Evolutionary conservation across 1,284 basidiomycete genomes (phyloP).

Genomic region (Exobasidium rhododendri): DNA sequence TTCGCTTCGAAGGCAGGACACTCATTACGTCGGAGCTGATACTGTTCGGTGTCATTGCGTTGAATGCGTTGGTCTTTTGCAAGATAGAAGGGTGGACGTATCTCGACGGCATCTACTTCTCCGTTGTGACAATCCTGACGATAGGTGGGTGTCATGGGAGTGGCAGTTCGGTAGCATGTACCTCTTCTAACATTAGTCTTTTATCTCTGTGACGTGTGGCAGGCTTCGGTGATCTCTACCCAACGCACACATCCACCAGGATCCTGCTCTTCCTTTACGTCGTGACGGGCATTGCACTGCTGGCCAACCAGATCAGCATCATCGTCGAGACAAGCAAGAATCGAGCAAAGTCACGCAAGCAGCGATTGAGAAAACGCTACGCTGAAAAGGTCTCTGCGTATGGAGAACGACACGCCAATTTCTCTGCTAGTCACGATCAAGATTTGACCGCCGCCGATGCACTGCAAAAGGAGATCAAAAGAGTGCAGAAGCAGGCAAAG

Average conservation of each 20-base stretch:
- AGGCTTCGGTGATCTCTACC: conserved; percentile 47
- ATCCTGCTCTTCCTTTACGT: conserved; percentile 57
- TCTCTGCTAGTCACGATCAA: neutral
- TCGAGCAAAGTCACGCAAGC: neutral
- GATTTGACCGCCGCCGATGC: neutral
- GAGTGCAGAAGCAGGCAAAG: conserved; percentile 54
- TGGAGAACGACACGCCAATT: neutral
- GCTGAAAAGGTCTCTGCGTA: neutral
- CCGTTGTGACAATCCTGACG: conserved; percentile 48
- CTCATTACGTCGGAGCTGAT: conserved; percentile 53
- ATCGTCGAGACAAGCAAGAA: neutral
- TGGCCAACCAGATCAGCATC: conserved; percentile 55
- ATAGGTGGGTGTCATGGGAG: conserved; percentile 50
- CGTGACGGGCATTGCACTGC: conserved; percentile 56
- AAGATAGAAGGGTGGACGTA: conserved; percentile 18
- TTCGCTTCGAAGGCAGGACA: conserved; percentile 54
- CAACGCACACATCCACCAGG: conserved; percentile 53
- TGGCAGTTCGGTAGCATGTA: too few species aligned
- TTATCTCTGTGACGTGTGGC: too few species aligned
- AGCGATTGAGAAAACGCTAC: neutral
- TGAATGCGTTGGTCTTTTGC: conserved; percentile 35
- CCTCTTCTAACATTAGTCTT: too few species aligned
- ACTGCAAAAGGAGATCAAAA: conserved; percentile 55
- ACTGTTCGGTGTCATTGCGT: conserved; percentile 24
- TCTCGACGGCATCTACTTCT: conserved; percentile 44